Conservation (phyloP, 2,329 filamentous ascomycete species). For the Didymella lethalis region DNA sequence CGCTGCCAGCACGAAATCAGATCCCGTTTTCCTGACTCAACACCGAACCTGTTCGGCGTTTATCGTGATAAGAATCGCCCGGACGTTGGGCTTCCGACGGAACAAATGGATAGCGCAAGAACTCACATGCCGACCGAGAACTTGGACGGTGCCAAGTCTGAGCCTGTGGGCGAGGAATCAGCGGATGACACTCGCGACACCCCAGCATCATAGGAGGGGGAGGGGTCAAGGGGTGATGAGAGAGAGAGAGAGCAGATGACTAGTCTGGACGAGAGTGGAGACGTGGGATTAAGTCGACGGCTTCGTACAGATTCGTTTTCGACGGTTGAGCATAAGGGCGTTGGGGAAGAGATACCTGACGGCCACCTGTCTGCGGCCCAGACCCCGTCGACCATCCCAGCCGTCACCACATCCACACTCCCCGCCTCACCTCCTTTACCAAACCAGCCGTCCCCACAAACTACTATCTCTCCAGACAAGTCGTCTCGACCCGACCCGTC, state of each 20-base stretch:
- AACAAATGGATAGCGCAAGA: constrained; percentile 21
- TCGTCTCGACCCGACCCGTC: background rate
- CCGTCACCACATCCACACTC: background rate
- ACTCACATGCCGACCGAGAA: constrained; percentile 7
- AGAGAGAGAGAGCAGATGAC: background rate
- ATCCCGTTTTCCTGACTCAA: constrained; percentile 33
- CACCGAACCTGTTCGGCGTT: constrained; percentile 22
- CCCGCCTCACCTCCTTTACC: too few species aligned
- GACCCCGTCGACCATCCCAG: constrained; percentile 36
- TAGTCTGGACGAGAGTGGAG: constrained; percentile 29
- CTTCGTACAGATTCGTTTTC: constrained; percentile 35
- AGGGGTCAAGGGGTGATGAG: background rate
- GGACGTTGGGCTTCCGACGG: constrained; percentile 1
- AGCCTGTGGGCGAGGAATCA: background rate
- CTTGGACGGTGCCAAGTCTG: too few species aligned
- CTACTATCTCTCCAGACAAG: background rate
- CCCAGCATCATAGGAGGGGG: background rate
- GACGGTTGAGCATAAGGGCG: constrained; percentile 27
- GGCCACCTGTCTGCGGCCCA: too few species aligned
- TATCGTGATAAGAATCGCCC: constrained; percentile 30
- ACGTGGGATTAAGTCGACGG: constrained; percentile 20
- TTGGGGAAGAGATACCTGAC: constrained; percentile 31
- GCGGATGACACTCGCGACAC: background rate
- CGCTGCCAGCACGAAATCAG: constrained; percentile 51
- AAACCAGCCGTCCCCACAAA: background rate